phyloP scores from a whole-genome alignment of 208 protist genomes.

The Giardia duodenalis region DNA sequence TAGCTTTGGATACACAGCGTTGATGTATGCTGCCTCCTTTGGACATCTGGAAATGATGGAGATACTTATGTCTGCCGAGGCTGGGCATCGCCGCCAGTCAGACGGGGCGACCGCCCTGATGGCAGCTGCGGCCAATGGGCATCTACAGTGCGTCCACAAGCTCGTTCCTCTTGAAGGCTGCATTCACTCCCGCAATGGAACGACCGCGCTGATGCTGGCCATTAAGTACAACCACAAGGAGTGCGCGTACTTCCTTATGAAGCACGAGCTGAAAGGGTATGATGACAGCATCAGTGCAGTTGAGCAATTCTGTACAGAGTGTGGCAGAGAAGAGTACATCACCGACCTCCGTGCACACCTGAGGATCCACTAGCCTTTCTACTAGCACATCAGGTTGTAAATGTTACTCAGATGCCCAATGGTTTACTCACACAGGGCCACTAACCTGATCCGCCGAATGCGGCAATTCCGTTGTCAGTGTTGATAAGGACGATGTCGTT shows the following conservation, averaged over 20 bases:
- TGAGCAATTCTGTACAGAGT: background rate
- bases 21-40: background rate
- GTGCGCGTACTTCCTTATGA: background rate
- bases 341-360: background rate
- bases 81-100: background rate
- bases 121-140: background rate
- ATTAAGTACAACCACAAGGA: background rate
- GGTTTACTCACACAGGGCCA: no score
- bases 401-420: no score
- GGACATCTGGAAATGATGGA: background rate
- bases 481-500: no score
- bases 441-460: no score
- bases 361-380: no score
- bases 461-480: no score
- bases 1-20: background rate
- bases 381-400: no score
- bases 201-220: background rate
- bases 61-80: background rate
- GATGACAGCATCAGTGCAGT: background rate
- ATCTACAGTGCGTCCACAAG: background rate
- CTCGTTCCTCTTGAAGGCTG: background rate
- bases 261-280: background rate
- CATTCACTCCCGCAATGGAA: background rate
- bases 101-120: background rate
- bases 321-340: background rate